These are phyloP conservation scores for Nosema muscidifuracis DNA, from an alignment of 371 early-diverging fungal species.

Conservation along the genomic window DNA sequence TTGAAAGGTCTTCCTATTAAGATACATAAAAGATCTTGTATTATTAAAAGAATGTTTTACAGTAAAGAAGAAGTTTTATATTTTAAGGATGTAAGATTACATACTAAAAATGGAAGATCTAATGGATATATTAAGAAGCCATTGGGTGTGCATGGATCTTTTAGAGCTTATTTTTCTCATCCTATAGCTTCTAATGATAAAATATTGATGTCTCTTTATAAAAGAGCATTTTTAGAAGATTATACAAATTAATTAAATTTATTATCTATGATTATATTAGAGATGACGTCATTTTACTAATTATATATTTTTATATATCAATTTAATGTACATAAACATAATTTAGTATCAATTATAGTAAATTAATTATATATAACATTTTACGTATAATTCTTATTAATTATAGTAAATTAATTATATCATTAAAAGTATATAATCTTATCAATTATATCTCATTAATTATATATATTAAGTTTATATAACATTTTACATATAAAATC, in stretches of 20 bases:
- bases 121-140: slow-evolving; percentile 60
- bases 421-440: too few species aligned
- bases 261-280: too few species aligned
- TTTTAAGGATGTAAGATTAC: slow-evolving; percentile 55
- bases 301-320: too few species aligned
- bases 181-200: slow-evolving; percentile 58
- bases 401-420: too few species aligned
- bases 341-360: too few species aligned
- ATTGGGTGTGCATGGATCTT: slow-evolving; percentile 59
- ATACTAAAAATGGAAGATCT: slow-evolving; percentile 35
- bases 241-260: not conserved
- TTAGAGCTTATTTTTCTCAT: slow-evolving; percentile 61
- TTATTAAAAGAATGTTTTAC: slow-evolving; percentile 60
- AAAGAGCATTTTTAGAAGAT: slow-evolving; percentile 55
- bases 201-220: slow-evolving; percentile 58
- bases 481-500: too few species aligned
- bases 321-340: too few species aligned
- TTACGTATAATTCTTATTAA: too few species aligned
- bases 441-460: too few species aligned
- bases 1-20: slow-evolving; percentile 57
- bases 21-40: slow-evolving; percentile 50
- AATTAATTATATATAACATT: too few species aligned
- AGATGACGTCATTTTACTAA: too few species aligned
- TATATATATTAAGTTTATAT: too few species aligned
- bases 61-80: slow-evolving; percentile 59